phyloP scores from a whole-genome alignment of 2,329 filamentous ascomycete species.

The Exophiala oligosperma region DNA sequence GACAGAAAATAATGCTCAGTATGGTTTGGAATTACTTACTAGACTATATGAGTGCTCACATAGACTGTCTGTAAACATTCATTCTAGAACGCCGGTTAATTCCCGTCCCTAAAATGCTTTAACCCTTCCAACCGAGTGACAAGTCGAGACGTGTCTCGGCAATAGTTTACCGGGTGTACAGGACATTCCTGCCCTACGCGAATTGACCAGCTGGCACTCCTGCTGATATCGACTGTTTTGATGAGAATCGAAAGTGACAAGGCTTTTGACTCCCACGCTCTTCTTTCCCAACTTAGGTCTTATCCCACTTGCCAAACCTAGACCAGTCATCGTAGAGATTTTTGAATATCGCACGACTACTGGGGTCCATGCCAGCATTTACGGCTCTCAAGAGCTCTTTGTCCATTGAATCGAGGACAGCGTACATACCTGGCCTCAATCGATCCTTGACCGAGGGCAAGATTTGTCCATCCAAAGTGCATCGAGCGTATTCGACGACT shows the following conservation, averaged over 20 bases:
- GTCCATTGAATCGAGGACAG: constrained; percentile 54
- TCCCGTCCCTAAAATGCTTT: too few species aligned
- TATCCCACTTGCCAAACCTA: constrained; percentile 49
- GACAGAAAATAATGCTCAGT: too few species aligned
- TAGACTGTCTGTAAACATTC: too few species aligned
- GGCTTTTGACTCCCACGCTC: background rate
- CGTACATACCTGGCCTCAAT: constrained; percentile 53
- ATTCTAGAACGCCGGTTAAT: too few species aligned
- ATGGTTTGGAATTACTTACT: too few species aligned
- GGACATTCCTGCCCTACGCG: background rate
- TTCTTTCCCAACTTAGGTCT: constrained; percentile 34
- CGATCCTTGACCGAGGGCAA: constrained; percentile 53
- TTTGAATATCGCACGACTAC: constrained; percentile 54
- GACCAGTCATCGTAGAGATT: constrained; percentile 54
- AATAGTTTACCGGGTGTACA: too few species aligned
- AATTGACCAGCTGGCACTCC: background rate
- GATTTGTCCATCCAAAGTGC: constrained; percentile 53
- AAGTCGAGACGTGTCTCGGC: too few species aligned
- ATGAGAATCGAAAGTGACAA: too few species aligned
- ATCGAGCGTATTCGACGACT: constrained; percentile 57
- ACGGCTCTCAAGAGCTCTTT: constrained; percentile 51
- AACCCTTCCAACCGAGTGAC: too few species aligned
- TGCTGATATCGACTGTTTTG: too few species aligned
- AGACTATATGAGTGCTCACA: too few species aligned
- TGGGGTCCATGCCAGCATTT: constrained; percentile 53